Conservation (phyloP, 768 basidiomycete species). For the Trametes sanguinea region DNA sequence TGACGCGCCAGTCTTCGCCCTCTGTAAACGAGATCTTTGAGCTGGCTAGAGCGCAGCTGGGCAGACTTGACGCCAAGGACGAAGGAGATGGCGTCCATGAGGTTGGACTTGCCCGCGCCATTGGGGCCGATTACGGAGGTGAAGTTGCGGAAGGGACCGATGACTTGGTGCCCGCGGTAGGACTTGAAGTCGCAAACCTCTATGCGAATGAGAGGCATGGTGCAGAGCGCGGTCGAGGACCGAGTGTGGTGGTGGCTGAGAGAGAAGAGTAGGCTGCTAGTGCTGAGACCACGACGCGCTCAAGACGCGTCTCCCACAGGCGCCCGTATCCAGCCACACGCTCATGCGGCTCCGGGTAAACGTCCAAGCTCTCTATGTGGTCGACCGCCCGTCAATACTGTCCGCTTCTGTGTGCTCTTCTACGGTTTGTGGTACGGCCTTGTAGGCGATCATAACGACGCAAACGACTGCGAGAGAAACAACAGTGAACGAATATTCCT, state of each 20-base stretch:
- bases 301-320: constrained; percentile 4
- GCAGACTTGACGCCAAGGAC: constrained; percentile 95
- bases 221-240: background rate
- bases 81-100: constrained; percentile 99
- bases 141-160: constrained; percentile 91
- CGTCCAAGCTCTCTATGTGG: too few relatives aligned
- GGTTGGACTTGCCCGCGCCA: constrained; percentile 97
- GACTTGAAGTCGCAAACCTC: constrained; percentile 98
- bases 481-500: too few relatives aligned
- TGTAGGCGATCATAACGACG: too few relatives aligned
- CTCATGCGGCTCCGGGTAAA: too few relatives aligned
- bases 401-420: too few relatives aligned
- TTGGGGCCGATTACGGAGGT: constrained; percentile 98
- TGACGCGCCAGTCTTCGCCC: constrained; percentile 69
- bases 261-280: too few relatives aligned
- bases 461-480: too few relatives aligned
- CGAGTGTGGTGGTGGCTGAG: constrained; percentile 3
- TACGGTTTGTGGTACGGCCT: too few relatives aligned
- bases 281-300: background rate
- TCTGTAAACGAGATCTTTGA: constrained; percentile 95
- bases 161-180: constrained; percentile 84
- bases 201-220: constrained; percentile 81
- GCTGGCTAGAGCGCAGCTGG: constrained; percentile 87
- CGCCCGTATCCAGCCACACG: background rate
- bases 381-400: too few relatives aligned